Evolutionary conservation across 1,284 basidiomycete species (phyloP).

Genomic region (Meira nashicola): DNA sequence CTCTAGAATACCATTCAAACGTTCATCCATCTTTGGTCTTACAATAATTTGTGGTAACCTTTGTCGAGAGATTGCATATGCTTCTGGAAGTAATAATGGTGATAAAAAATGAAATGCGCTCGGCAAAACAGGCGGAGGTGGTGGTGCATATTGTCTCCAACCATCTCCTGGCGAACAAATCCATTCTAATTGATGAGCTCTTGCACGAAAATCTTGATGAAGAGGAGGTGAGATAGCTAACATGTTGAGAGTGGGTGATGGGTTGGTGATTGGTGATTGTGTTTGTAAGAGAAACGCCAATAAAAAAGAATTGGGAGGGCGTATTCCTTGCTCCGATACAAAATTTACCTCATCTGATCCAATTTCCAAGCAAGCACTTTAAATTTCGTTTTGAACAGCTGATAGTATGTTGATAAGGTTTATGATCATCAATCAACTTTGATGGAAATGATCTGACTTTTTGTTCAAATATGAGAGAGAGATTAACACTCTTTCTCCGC

Average conservation of each 20-base stretch:
- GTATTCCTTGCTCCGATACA: too few relatives aligned
- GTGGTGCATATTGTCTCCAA: slow-evolving; percentile 2
- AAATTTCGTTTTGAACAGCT: too few relatives aligned
- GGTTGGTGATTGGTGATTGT: too few relatives aligned
- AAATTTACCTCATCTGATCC: too few relatives aligned
- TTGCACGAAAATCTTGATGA: slow-evolving; percentile 4
- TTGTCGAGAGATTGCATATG: not conserved
- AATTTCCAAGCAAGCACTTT: too few relatives aligned
- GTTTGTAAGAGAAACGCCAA: too few relatives aligned
- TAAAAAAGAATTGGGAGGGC: too few relatives aligned
- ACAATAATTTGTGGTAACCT: not conserved
- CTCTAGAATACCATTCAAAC: not conserved
- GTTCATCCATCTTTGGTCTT: not conserved
- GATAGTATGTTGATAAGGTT: too few relatives aligned
- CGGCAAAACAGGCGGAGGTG: not conserved
- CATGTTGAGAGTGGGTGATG: not conserved
- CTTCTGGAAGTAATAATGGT: not conserved
- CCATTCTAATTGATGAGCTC: not conserved
- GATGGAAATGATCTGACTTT: too few relatives aligned
- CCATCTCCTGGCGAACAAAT: slow-evolving; percentile 4
- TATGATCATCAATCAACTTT: too few relatives aligned
- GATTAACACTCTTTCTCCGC: too few relatives aligned
- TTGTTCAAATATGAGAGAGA: too few relatives aligned
- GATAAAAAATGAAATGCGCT: slow-evolving; percentile 6
- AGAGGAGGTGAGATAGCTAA: not conserved